Percentiles rank a stretch among this genome's conserved stretches.
Evolutionary conservation across 2,329 filamentous ascomycete genomes (phyloP).

Genomic region (Neoascochyta sp.): DNA sequence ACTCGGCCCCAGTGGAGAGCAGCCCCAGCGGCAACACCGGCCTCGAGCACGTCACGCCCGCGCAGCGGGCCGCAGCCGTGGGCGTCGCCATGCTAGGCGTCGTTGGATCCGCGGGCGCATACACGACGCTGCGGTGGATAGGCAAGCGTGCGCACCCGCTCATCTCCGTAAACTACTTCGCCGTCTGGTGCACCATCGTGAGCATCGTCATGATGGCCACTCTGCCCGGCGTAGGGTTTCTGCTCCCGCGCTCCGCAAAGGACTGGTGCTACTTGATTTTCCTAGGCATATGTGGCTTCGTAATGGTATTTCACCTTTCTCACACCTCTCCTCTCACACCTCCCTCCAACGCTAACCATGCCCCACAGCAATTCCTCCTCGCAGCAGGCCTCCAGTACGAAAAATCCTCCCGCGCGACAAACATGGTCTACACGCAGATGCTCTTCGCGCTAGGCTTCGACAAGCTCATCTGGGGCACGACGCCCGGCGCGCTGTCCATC

Average conservation of each 20-base stretch:
- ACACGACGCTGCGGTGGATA: slow-evolving; percentile 73
- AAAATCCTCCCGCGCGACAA: slow-evolving; percentile 59
- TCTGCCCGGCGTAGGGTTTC: slow-evolving; percentile 55
- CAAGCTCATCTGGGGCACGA: slow-evolving; percentile 59
- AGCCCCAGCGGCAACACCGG: slow-evolving; percentile 31
- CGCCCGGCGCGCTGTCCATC: slow-evolving; percentile 56
- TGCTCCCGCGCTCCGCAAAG: slow-evolving; percentile 50
- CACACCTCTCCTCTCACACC: neutral
- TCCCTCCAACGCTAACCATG: no score
- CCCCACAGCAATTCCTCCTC: slow-evolving; percentile 66
- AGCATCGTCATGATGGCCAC: slow-evolving; percentile 57
- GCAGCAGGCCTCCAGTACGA: slow-evolving; percentile 73
- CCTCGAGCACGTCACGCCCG: slow-evolving; percentile 47
- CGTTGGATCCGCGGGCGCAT: slow-evolving; percentile 68
- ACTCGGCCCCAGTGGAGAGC: slow-evolving; percentile 11
- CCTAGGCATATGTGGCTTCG: slow-evolving; percentile 70
- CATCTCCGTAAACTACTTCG: slow-evolving; percentile 85
- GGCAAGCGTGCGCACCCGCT: slow-evolving; percentile 75
- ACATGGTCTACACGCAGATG: slow-evolving; percentile 69
- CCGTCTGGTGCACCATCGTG: slow-evolving; percentile 65
- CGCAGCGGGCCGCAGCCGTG: slow-evolving; percentile 67
- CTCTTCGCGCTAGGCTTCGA: slow-evolving; percentile 64
- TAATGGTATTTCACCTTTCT: slow-evolving; percentile 51
- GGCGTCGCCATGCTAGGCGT: slow-evolving; percentile 72
- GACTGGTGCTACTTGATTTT: slow-evolving; percentile 67